A percentile compares a stretch with the other conserved stretches of the same genome.
phyloP scores from a whole-genome alignment of 2,329 filamentous ascomycete genomes.

The Daldinia sp. region DNA sequence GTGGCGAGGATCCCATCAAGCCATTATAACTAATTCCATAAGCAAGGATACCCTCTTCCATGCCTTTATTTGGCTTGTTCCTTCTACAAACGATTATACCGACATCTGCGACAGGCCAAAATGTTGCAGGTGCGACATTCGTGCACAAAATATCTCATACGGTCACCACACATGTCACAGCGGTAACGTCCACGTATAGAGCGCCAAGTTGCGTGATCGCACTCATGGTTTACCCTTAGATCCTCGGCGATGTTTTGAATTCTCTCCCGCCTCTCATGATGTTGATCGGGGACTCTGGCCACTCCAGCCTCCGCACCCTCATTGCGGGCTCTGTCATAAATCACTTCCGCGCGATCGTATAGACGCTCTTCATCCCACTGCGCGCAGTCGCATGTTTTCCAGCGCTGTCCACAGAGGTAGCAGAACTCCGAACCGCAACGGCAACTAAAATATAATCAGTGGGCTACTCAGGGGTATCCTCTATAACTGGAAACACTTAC shows the following conservation, averaged over 20 bases:
- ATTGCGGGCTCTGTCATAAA: neutral
- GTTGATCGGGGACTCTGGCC: neutral
- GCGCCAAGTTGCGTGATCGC: neutral
- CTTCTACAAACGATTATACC: neutral
- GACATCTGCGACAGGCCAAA: neutral
- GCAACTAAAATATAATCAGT: conserved; percentile 42
- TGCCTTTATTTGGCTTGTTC: neutral
- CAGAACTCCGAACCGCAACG: conserved; percentile 42
- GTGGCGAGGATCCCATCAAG: too few species aligned
- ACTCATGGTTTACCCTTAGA: neutral
- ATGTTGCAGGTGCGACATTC: neutral
- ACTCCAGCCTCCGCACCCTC: neutral
- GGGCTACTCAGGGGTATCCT: neutral
- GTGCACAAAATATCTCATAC: neutral
- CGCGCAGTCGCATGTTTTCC: conserved; percentile 13
- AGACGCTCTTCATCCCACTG: neutral
- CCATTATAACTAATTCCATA: neutral
- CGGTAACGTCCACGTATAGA: neutral
- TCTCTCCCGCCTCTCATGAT: neutral
- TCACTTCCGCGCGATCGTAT: neutral
- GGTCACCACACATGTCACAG: neutral
- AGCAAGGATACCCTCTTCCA: neutral
- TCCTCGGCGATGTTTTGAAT: neutral
- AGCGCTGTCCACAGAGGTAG: conserved; percentile 32
- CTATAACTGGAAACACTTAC: conserved; percentile 54